A percentile compares a stretch with the other conserved stretches of the same genome.
These are phyloP conservation scores for Boletus subluridellus DNA, from an alignment of 1,284 basidiomycete genomes.

Conservation along the genomic window DNA sequence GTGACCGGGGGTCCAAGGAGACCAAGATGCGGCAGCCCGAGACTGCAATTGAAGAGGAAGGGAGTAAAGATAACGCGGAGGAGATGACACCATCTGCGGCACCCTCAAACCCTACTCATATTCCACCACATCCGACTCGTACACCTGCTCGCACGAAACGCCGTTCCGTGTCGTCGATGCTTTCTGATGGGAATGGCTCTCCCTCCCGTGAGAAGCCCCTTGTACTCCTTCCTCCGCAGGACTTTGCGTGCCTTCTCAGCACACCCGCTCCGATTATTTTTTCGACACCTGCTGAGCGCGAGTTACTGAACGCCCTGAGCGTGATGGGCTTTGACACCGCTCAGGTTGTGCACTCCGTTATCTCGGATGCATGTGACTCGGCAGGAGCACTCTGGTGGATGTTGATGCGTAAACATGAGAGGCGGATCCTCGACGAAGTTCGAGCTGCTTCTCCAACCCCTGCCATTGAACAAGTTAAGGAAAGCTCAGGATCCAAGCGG, in stretches of 20 bases:
- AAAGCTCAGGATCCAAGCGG: conserved; percentile 26
- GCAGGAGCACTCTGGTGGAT: conserved; percentile 97
- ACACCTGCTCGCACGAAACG: conserved; percentile 94
- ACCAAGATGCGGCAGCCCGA: conserved; percentile 34
- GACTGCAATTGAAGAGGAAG: conserved; percentile 48
- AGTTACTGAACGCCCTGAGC: conserved; percentile 74
- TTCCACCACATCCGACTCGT: conserved; percentile 65
- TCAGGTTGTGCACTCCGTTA: conserved; percentile 91
- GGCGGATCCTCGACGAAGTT: conserved; percentile 45
- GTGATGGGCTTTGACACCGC: conserved; percentile 87
- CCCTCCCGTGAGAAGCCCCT: conserved; percentile 48
- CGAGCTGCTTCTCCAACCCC: conserved; percentile 25
- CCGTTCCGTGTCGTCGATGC: conserved; percentile 83
- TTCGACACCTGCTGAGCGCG: conserved; percentile 77
- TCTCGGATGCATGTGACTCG: conserved; percentile 89
- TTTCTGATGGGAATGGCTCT: conserved; percentile 57
- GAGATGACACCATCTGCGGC: conserved; percentile 7
- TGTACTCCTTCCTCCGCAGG: conserved; percentile 47
- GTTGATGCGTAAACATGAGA: conserved; percentile 76
- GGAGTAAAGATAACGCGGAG: conserved; percentile 1
- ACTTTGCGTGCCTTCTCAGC: conserved; percentile 72
- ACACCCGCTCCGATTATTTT: conserved; percentile 78
- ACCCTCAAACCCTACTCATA: conserved; percentile 33
- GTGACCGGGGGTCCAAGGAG: conserved; percentile 14
- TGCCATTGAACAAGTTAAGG: conserved; percentile 30